Conservation (phyloP, 176 grass and related monocot genomes). For the Aegilops umbellulata region DNA sequence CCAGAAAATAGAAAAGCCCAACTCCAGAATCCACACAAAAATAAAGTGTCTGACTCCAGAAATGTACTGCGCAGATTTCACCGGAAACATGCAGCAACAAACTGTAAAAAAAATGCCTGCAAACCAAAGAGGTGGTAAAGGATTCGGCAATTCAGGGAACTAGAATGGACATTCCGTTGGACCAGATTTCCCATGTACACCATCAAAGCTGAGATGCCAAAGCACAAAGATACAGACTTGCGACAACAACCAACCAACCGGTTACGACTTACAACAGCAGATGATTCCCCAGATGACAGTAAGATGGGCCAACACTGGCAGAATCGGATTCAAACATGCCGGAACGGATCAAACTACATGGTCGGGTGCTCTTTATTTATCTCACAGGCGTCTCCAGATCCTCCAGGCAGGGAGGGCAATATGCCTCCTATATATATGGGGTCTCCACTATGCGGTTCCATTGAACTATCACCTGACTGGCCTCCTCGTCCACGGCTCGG, state of each 20-base stretch:
- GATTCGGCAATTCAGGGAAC: too few species aligned
- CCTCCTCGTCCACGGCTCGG: not conserved
- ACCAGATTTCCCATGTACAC: not conserved
- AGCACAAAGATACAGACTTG: not conserved
- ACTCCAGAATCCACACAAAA: too few species aligned
- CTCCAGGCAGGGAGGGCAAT: not conserved
- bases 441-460: conserved; percentile 24
- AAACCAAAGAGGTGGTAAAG: too few species aligned
- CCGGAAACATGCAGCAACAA: too few species aligned
- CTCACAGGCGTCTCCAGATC: not conserved
- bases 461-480: not conserved
- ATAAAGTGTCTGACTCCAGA: too few species aligned
- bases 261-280: not conserved
- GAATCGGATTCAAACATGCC: not conserved
- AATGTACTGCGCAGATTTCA: too few species aligned
- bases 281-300: not conserved
- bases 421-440: not conserved
- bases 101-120: too few species aligned
- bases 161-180: not conserved
- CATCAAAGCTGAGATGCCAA: not conserved
- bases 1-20: too few species aligned
- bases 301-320: not conserved
- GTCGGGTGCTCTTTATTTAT: not conserved
- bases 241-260: not conserved
- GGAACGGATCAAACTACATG: not conserved